phyloP scores from a whole-genome alignment of 176 grass and related monocot genomes.

The Microstegium vimineum region DNA sequence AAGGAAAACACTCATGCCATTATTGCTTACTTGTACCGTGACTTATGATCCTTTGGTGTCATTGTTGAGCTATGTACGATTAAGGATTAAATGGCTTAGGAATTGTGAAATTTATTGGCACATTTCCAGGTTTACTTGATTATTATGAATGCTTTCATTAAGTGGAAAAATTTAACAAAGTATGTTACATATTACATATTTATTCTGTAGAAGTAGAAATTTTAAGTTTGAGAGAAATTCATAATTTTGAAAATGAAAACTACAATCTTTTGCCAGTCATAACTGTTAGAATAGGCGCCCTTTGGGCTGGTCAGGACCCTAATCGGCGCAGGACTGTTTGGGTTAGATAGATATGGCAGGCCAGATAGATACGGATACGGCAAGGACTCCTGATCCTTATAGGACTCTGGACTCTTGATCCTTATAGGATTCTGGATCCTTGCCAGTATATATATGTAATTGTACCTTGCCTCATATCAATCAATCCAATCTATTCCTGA shows the following conservation, averaged over 20 bases:
- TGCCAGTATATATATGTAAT: too few relatives aligned
- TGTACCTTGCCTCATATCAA: too few relatives aligned
- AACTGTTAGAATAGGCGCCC: too few relatives aligned
- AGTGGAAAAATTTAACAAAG: neutral
- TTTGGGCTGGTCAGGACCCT: too few relatives aligned
- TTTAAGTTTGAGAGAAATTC: neutral
- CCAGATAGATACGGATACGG: too few relatives aligned
- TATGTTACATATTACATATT: neutral
- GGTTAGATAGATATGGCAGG: too few relatives aligned
- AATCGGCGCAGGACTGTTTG: too few relatives aligned
- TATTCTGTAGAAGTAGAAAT: neutral
- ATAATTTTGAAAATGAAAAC: neutral
- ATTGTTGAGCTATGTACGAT: neutral
- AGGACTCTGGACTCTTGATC: too few relatives aligned
- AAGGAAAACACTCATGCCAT: too few relatives aligned
- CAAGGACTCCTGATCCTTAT: too few relatives aligned
- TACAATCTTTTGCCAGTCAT: neutral
- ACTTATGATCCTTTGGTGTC: neutral
- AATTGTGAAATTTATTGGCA: neutral
- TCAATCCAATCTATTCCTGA: too few relatives aligned
- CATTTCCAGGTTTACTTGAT: neutral
- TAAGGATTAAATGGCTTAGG: constrained; percentile 2
- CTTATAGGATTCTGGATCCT: too few relatives aligned
- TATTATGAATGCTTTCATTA: neutral
- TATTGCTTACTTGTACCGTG: constrained; percentile 5